Percentiles rank a stretch among this genome's conserved stretches.
Conservation (phyloP, 192 early-diverging fungal genomes). For the Pecoramyces ruminantium region DNA sequence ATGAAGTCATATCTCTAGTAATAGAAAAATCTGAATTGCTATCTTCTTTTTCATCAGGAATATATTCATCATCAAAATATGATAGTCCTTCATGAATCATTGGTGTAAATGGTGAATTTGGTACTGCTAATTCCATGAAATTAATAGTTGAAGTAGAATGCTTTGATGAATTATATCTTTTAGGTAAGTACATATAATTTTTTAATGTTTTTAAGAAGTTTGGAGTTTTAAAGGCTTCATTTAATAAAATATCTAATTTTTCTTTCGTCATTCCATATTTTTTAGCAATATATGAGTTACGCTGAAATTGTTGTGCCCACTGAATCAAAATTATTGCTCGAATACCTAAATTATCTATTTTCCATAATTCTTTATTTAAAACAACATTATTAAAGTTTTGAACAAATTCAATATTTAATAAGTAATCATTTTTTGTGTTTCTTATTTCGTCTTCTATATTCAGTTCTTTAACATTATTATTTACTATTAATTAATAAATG, state of each 20-base stretch:
- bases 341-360: neutral
- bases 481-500: no score
- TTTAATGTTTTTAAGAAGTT: neutral
- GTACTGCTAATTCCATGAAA: neutral
- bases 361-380: neutral
- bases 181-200: neutral
- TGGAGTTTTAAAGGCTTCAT: neutral
- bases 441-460: neutral
- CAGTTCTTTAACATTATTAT: neutral
- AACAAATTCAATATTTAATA: neutral
- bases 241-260: neutral
- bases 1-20: neutral
- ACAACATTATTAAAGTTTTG: neutral
- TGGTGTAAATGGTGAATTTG: neutral
- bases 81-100: neutral
- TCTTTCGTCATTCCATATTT: neutral
- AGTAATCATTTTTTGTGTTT: neutral
- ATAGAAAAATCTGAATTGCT: neutral
- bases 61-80: neutral
- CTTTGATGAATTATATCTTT: neutral
- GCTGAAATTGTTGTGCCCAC: neutral
- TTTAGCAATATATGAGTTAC: neutral
- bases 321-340: neutral
- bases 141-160: neutral
- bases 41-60: neutral